Percentiles rank a stretch among this genome's conserved stretches.
These are phyloP conservation scores for Tylopilus intermedius DNA, from an alignment of 768 basidiomycete species.

Conservation along the genomic window DNA sequence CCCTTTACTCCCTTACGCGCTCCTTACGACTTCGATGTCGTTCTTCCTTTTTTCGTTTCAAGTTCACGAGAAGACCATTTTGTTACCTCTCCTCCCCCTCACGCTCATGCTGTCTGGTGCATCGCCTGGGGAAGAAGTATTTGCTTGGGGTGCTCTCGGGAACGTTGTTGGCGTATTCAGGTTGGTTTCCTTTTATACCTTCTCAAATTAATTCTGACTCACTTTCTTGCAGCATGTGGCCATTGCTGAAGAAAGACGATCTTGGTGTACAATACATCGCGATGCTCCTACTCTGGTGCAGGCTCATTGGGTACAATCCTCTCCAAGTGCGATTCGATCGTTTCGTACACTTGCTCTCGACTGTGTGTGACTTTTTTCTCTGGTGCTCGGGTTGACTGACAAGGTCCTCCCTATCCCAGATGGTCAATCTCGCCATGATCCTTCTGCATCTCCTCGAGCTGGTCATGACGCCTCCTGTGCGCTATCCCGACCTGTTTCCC, in stretches of 20 bases:
- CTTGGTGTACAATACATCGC: constrained; percentile 70
- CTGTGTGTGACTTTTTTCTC: constrained; percentile 33
- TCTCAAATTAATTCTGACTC: background rate
- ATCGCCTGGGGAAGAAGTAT: constrained; percentile 22
- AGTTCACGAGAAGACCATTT: constrained; percentile 91
- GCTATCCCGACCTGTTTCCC: constrained; percentile 80
- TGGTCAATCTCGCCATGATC: constrained; percentile 50
- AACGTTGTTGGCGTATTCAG: constrained; percentile 88
- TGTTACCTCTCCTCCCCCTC: constrained; percentile 81
- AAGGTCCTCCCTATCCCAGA: constrained; percentile 28
- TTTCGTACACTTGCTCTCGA: constrained; percentile 49
- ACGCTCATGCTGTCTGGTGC: constrained; percentile 65
- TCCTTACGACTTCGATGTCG: constrained; percentile 78
- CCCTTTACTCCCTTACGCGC: constrained; percentile 71
- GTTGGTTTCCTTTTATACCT: constrained; percentile 37
- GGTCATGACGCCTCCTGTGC: constrained; percentile 55
- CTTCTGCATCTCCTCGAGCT: constrained; percentile 63
- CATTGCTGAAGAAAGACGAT: constrained; percentile 75
- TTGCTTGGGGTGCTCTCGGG: constrained; percentile 35
- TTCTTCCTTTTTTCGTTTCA: constrained; percentile 98
- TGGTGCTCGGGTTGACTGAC: background rate
- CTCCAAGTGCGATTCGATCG: constrained; percentile 40
- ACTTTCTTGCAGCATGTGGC: constrained; percentile 75
- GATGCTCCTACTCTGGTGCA: constrained; percentile 73
- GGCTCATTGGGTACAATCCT: constrained; percentile 73